A percentile compares a stretch with the other conserved stretches of the same genome.
phyloP scores from a whole-genome alignment of 1,284 basidiomycete species.

The Rhodotorula sp. region DNA sequence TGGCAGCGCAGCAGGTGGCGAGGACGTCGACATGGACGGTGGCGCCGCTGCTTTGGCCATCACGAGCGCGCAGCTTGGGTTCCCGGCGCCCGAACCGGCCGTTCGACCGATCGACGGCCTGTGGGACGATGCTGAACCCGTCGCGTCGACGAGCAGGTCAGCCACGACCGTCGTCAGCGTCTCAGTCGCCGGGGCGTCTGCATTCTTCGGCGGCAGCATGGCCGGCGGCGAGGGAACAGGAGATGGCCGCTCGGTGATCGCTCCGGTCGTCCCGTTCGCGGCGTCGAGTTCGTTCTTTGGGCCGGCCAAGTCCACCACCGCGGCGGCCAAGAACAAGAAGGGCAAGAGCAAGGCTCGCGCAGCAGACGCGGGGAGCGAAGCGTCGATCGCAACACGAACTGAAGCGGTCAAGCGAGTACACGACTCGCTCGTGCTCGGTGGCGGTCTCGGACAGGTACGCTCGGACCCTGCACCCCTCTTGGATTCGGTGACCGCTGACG shows the following conservation, averaged over 20 bases:
- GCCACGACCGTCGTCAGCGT: conserved; percentile 8
- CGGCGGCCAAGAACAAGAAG: conserved; percentile 45
- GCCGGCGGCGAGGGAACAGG: not conserved
- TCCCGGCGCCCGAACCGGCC: conserved; percentile 20
- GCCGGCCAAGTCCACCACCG: not conserved
- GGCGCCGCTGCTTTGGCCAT: not conserved
- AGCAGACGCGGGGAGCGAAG: not conserved
- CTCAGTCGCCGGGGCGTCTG: conserved; percentile 40
- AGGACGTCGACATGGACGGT: conserved; percentile 21
- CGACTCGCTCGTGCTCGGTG: conserved; percentile 54
- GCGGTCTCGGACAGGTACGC: conserved; percentile 52
- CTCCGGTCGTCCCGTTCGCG: conserved; percentile 28
- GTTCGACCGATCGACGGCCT: conserved; percentile 35
- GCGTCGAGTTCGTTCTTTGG: conserved; percentile 55
- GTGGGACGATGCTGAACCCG: conserved; percentile 12
- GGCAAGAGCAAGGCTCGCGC: conserved; percentile 27
- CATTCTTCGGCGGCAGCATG: conserved; percentile 45
- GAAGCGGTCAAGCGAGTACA: conserved; percentile 53
- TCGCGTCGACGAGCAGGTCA: conserved; percentile 29
- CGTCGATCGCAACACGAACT: not conserved
- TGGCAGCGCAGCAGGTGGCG: conserved; percentile 4
- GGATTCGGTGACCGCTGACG: conserved; percentile 32
- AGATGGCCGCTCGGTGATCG: not conserved
- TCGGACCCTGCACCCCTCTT: too few relatives aligned
- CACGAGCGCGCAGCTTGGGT: conserved; percentile 5